These are phyloP conservation scores for Ceratocystis eucalypticola DNA, from an alignment of 2,329 filamentous ascomycete genomes.

Conservation along the genomic window DNA sequence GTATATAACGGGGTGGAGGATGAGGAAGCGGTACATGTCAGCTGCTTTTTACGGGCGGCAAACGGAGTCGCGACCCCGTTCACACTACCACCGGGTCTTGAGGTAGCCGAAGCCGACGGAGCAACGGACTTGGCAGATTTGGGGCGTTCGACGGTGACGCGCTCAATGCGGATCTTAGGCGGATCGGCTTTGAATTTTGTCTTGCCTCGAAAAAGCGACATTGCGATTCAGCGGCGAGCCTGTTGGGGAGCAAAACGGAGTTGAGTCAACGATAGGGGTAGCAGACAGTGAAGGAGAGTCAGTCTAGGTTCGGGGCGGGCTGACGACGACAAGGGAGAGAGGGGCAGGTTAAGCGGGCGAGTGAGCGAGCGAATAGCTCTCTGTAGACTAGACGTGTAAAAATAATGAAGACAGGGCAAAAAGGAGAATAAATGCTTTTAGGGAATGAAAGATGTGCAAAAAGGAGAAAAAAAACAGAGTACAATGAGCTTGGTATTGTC, in stretches of 20 bases:
- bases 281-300: neutral
- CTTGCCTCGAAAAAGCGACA: slow-evolving; percentile 31
- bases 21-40: neutral
- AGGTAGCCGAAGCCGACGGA: slow-evolving; percentile 26
- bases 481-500: neutral
- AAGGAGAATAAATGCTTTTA: neutral
- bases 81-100: neutral
- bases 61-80: neutral
- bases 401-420: slow-evolving; percentile 5
- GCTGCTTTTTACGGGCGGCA: slow-evolving; percentile 21
- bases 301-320: neutral
- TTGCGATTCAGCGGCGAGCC: slow-evolving; percentile 10
- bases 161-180: slow-evolving; percentile 39
- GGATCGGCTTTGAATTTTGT: slow-evolving; percentile 40
- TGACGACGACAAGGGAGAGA: neutral
- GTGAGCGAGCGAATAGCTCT: neutral
- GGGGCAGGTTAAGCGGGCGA: neutral
- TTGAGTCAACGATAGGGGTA: neutral
- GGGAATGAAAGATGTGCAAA: neutral
- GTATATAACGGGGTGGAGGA: slow-evolving; percentile 17
- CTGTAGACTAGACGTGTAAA: neutral
- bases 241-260: neutral
- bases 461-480: neutral
- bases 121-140: slow-evolving; percentile 28
- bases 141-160: slow-evolving; percentile 34